Evolutionary conservation across 176 grass and related monocot genomes (phyloP).

Genomic region (Triticum aestivum): IWGSC_CS_RefSeq_v2.1 NC_057799.1:485463724-485464223

Average conservation of each 20-base stretch:
- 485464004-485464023: neutral
- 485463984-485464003: neutral
- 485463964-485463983: neutral
- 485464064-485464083: neutral
- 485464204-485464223: too few species aligned
- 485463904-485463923: neutral
- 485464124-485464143: neutral
- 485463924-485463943: neutral
- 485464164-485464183: neutral
- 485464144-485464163: neutral
- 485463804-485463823: neutral
- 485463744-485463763: neutral
- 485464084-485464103: neutral
- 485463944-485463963: neutral
- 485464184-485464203: neutral
- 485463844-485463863: neutral
- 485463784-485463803: neutral
- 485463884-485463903: neutral
- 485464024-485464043: neutral
- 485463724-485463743: neutral
- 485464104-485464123: neutral
- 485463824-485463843: neutral
- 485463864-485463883: neutral
- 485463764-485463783: neutral
- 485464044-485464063: neutral